These are phyloP conservation scores for Suhomyces guaymorum DNA, from an alignment of 1,139 yeast genomes.

Conservation along the genomic window DNA sequence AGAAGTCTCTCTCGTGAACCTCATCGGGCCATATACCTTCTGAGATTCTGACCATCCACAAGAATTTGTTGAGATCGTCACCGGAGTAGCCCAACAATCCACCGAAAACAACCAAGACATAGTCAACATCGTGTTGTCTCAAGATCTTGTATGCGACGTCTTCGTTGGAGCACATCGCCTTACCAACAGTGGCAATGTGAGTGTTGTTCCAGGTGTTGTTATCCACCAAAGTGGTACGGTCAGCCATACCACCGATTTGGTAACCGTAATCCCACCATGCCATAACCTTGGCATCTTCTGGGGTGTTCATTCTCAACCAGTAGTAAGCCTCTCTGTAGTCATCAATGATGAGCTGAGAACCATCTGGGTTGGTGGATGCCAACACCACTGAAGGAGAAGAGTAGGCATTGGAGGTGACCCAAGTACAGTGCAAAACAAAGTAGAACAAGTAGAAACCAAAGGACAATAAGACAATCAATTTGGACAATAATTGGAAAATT, in stretches of 20 bases:
- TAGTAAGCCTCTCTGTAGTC: conserved; percentile 99
- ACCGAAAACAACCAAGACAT: conserved; percentile 90
- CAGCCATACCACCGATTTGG: conserved; percentile 99
- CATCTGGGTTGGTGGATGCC: conserved; percentile 83
- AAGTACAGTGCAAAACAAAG: conserved; percentile 93
- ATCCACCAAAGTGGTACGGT: conserved; percentile 95
- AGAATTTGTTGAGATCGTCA: conserved; percentile 93
- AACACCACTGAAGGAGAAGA: conserved; percentile 97
- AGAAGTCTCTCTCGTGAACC: conserved; percentile 79
- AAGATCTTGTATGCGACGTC: conserved; percentile 86
- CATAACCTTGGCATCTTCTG: conserved; percentile 93
- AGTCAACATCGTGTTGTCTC: conserved; percentile 92
- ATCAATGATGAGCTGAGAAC: conserved; percentile 82
- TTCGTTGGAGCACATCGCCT: conserved; percentile 92
- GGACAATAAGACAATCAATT: conserved; percentile 63
- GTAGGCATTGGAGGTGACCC: conserved; percentile 96
- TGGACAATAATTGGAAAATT: conserved; percentile 50
- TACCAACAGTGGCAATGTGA: conserved; percentile 99
- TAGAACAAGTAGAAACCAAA: conserved; percentile 73
- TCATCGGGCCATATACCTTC: conserved; percentile 99
- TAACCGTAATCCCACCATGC: conserved; percentile 99
- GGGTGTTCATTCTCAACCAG: conserved; percentile 98
- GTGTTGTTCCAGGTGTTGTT: conserved; percentile 99
- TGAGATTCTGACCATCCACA: conserved; percentile 99
- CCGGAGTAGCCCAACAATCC: conserved; percentile 94